phyloP scores from a whole-genome alignment of 2,329 filamentous ascomycete species.

The Alternaria postmessia region DNA sequence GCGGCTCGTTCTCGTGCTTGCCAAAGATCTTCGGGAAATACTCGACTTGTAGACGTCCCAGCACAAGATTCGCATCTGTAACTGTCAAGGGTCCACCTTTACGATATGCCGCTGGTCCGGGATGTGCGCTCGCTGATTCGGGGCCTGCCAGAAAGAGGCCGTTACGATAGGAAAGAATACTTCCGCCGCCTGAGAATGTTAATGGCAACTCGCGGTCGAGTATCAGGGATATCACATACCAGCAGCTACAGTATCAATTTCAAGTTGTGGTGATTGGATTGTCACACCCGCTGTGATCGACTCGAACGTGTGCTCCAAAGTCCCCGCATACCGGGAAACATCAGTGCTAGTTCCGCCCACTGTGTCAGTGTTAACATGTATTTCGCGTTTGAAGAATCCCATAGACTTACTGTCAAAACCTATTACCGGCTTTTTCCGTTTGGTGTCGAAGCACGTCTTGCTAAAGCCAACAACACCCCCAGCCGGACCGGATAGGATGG shows the following conservation, averaged over 20 bases:
- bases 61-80: slow-evolving; percentile 47
- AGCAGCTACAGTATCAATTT: slow-evolving; percentile 52
- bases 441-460: slow-evolving; percentile 41
- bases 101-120: slow-evolving; percentile 46
- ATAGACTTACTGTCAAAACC: slow-evolving; percentile 30
- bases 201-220: slow-evolving; percentile 20
- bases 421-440: slow-evolving; percentile 36
- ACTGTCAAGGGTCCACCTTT: slow-evolving; percentile 48
- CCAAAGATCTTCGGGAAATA: slow-evolving; percentile 48
- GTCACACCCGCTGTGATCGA: slow-evolving; percentile 43
- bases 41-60: slow-evolving; percentile 41
- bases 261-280: slow-evolving; percentile 42
- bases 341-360: slow-evolving; percentile 46
- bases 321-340: slow-evolving; percentile 44
- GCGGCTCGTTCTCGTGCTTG: slow-evolving; percentile 40
- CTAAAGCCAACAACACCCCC: slow-evolving; percentile 48
- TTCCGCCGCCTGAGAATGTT: slow-evolving; percentile 52
- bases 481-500: slow-evolving; percentile 46
- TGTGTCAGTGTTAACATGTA: neutral
- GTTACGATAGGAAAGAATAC: slow-evolving; percentile 46
- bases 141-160: slow-evolving; percentile 34
- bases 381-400: neutral
- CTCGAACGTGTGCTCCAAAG: slow-evolving; percentile 43
- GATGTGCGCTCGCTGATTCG: slow-evolving; percentile 47
- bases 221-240: neutral